A percentile compares a stretch with the other conserved stretches of the same genome.
Evolutionary conservation across 2,329 filamentous ascomycete genomes (phyloP).

Genomic region (Neonectria coccinea): DNA sequence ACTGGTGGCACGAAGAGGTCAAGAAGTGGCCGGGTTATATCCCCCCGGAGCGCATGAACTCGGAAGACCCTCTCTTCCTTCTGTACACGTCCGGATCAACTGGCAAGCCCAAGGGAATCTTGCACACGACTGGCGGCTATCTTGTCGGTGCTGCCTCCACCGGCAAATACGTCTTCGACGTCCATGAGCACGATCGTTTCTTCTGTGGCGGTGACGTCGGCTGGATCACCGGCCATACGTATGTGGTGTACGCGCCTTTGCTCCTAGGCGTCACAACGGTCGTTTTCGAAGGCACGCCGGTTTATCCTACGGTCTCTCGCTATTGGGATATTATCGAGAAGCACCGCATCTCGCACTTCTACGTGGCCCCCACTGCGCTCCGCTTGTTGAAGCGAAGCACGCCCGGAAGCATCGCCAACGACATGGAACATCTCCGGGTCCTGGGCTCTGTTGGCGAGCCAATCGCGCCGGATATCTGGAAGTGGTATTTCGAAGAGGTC

Average conservation of each 20-base stretch:
- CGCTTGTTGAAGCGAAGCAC: constrained; percentile 91
- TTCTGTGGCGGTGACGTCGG: constrained; percentile 97
- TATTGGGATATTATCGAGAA: constrained; percentile 97
- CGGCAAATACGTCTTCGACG: constrained; percentile 96
- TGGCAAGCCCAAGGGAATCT: constrained; percentile 94
- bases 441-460: constrained; percentile 93
- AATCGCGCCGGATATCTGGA: constrained; percentile 97
- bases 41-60: constrained; percentile 83
- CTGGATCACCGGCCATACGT: constrained; percentile 97
- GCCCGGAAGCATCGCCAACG: constrained; percentile 78
- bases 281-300: constrained; percentile 94
- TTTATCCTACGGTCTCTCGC: constrained; percentile 91
- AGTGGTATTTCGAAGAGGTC: constrained; percentile 94
- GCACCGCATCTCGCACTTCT: constrained; percentile 93
- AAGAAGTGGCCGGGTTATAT: constrained; percentile 93
- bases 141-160: constrained; percentile 88
- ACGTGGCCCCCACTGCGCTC: constrained; percentile 91
- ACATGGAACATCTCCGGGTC: constrained; percentile 86
- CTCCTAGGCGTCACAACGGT: constrained; percentile 89
- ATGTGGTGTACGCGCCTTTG: constrained; percentile 92
- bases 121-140: constrained; percentile 94
- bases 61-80: constrained; percentile 92
- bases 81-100: constrained; percentile 96
- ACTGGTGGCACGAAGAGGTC: constrained; percentile 96
- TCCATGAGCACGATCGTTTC: constrained; percentile 87